Conservation (phyloP, 768 basidiomycete species). For the Auricularia sp. region DNA sequence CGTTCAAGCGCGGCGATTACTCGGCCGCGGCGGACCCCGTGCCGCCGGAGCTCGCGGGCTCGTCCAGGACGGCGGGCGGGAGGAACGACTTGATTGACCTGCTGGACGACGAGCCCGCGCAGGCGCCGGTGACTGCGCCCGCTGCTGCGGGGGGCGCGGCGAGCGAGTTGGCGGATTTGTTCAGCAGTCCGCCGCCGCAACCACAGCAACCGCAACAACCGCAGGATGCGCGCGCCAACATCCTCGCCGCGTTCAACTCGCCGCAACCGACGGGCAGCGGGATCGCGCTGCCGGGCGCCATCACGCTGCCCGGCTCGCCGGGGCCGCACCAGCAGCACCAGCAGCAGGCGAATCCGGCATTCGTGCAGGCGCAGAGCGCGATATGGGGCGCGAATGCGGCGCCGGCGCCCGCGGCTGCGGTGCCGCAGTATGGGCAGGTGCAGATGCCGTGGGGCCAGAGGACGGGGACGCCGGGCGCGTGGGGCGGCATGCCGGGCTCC, state of each 20-base stretch:
- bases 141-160: slow-evolving; percentile 13
- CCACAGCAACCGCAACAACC: slow-evolving; percentile 11
- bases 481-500: slow-evolving; percentile 11
- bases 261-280: slow-evolving; percentile 11
- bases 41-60: slow-evolving; percentile 42
- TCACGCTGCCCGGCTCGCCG: slow-evolving; percentile 36
- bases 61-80: neutral
- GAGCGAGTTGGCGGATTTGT: slow-evolving; percentile 58
- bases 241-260: slow-evolving; percentile 3
- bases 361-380: neutral
- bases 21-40: slow-evolving; percentile 55
- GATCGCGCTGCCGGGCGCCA: slow-evolving; percentile 27
- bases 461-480: slow-evolving; percentile 5
- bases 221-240: slow-evolving; percentile 19
- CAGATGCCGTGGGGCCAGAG: slow-evolving; percentile 8
- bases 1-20: slow-evolving; percentile 89
- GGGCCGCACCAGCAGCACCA: slow-evolving; percentile 12
- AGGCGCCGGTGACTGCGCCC: slow-evolving; percentile 6
- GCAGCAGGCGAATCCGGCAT: slow-evolving; percentile 2
- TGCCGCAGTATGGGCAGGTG: slow-evolving; percentile 9
- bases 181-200: slow-evolving; percentile 23
- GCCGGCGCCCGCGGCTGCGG: slow-evolving; percentile 14
- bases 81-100: slow-evolving; percentile 54
- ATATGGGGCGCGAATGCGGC: neutral
- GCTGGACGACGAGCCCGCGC: slow-evolving; percentile 39